phyloP scores from a whole-genome alignment of 2,329 filamentous ascomycete genomes.

The Myriosclerotinia scirpicola region DNA sequence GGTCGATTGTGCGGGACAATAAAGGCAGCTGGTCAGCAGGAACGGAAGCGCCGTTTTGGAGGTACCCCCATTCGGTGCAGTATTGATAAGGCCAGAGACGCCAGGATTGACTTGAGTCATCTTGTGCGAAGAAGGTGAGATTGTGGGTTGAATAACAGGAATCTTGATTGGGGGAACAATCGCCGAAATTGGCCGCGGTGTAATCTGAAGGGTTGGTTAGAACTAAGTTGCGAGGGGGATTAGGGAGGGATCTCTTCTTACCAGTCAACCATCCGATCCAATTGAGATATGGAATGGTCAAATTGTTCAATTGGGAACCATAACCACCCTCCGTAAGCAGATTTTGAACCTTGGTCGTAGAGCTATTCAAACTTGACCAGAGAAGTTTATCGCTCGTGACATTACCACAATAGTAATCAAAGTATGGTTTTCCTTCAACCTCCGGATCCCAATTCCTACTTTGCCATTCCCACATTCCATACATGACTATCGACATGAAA shows the following conservation, averaged over 20 bases:
- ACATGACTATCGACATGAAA: constrained; percentile 50
- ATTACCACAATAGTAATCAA: constrained; percentile 56
- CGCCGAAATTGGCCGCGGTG: constrained; percentile 21
- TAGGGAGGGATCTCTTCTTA: background rate
- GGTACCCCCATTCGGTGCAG: constrained; percentile 68
- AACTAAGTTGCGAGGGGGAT: background rate
- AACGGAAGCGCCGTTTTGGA: constrained; percentile 70
- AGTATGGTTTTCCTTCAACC: constrained; percentile 46
- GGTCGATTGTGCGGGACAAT: constrained; percentile 67
- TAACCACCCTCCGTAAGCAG: constrained; percentile 52
- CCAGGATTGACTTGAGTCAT: constrained; percentile 47
- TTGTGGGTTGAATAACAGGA: constrained; percentile 53
- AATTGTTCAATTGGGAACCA: constrained; percentile 41
- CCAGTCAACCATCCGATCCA: constrained; percentile 53
- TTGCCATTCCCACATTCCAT: constrained; percentile 54
- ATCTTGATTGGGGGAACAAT: constrained; percentile 44
- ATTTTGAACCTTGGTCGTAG: constrained; percentile 63
- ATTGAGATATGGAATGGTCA: constrained; percentile 56
- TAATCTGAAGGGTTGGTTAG: constrained; percentile 16
- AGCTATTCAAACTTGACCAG: constrained; percentile 61
- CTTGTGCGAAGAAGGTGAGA: constrained; percentile 46
- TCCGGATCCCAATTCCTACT: constrained; percentile 59
- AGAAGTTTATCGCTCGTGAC: constrained; percentile 49
- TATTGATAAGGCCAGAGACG: constrained; percentile 55
- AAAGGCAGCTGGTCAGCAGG: constrained; percentile 65